Evolutionary conservation across 2,329 filamentous ascomycete genomes (phyloP).

Genomic region (Trichoderma sp.): DNA sequence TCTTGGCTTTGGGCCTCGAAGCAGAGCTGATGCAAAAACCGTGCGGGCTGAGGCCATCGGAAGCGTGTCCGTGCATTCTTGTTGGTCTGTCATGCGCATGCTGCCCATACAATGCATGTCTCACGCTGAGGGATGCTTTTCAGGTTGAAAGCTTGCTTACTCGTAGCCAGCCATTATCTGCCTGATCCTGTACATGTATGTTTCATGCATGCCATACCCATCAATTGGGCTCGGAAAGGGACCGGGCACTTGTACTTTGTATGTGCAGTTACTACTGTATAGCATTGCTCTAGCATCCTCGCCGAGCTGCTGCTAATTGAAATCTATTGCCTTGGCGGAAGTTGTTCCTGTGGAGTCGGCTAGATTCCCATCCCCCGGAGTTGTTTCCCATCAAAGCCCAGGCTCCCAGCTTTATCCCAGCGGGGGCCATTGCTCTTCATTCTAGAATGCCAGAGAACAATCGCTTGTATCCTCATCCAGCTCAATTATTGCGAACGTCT

Average conservation of each 20-base stretch:
- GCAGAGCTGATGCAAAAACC: constrained; percentile 17
- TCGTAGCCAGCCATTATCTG: not conserved
- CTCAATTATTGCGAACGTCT: not conserved
- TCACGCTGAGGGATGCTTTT: not conserved
- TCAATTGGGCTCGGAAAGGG: not conserved
- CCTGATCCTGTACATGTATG: not conserved
- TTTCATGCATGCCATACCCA: constrained; percentile 12
- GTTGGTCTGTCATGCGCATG: not conserved
- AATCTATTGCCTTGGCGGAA: constrained; percentile 5
- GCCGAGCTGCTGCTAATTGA: constrained; percentile 1
- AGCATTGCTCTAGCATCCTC: not conserved
- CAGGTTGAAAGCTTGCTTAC: not conserved
- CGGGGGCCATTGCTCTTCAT: not conserved
- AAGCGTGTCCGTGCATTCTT: constrained; percentile 11
- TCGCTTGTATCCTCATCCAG: not conserved
- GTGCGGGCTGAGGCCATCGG: constrained; percentile 22
- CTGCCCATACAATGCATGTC: not conserved
- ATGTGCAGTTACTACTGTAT: no score
- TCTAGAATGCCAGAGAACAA: constrained; percentile 6
- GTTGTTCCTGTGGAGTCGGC: not conserved
- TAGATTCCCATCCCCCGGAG: not conserved
- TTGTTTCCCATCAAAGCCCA: not conserved
- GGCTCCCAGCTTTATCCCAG: not conserved
- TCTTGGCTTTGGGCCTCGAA: constrained; percentile 2
- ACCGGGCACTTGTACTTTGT: not conserved